phyloP scores from a whole-genome alignment of 225 moss, liverwort and hornwort genomes.

The Marchantia polymorpha region DNA sequence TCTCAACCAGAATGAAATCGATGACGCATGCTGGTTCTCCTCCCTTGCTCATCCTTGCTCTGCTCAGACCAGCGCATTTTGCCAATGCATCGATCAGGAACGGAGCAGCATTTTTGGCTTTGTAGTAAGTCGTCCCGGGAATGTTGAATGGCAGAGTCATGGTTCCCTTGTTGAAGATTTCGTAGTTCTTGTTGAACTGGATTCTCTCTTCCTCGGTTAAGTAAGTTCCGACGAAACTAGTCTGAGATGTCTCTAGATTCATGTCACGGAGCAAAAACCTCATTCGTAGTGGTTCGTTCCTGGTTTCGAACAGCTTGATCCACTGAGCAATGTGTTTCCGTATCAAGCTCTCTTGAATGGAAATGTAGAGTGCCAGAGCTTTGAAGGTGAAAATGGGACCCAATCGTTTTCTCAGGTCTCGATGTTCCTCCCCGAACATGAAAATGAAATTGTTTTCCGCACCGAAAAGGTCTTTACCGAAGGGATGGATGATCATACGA shows the following conservation, averaged over 20 bases:
- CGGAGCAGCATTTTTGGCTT: conserved; percentile 43
- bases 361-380: conserved; percentile 59
- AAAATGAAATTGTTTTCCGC: conserved; percentile 56
- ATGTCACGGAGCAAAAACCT: conserved; percentile 53
- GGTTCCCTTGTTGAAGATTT: conserved; percentile 57
- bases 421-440: conserved; percentile 69
- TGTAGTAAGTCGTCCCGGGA: conserved; percentile 60
- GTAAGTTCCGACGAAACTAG: conserved; percentile 60
- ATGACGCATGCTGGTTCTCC: conserved; percentile 56
- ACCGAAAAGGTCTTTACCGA: conserved; percentile 59
- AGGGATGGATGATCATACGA: conserved; percentile 57
- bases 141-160: conserved; percentile 56
- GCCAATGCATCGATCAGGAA: conserved; percentile 40
- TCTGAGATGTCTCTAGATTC: conserved; percentile 72
- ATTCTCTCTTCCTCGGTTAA: conserved; percentile 23
- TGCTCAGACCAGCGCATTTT: conserved; percentile 48
- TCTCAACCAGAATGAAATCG: conserved; percentile 69
- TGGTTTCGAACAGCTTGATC: conserved; percentile 34
- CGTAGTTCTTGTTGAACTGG: conserved; percentile 43
- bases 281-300: conserved; percentile 35
- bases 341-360: conserved; percentile 59
- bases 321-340: conserved; percentile 48
- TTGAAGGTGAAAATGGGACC: conserved; percentile 63
- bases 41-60: conserved; percentile 45
- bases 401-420: conserved; percentile 55